Evolutionary conservation across 768 basidiomycete genomes (phyloP), one percentile per base, ranked within the genome.

Genomic region (Boletus reticulatus): DNA sequence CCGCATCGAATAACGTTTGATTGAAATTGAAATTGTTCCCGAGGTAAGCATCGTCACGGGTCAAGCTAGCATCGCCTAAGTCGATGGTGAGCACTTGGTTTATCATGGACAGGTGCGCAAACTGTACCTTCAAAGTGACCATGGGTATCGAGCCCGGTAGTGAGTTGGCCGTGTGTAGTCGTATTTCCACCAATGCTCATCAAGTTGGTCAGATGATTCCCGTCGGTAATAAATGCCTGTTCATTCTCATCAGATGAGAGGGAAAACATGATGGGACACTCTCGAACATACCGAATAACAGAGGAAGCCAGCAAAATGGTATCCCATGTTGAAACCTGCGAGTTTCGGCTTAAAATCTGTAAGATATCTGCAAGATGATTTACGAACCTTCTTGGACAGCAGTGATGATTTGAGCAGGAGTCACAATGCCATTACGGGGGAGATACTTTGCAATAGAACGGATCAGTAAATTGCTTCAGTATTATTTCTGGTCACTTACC

Each of bases 141-240:
- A 7, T 67, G 65, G n/a, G 51, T 64, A 32, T 56, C 61, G 0
- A 67, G 49, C 10, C 65, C 59, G 0, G 59, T 53, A 38, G 55
- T 53, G 38, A 53, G 36, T 29, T 52, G 17, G 32, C 11, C 34
- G 0, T 56, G 22, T 16, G 41, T 47, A 9, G 65, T 66, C 11
- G 51, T 45, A 19, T 67, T 66, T 46, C 55, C 59, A 51, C 59
- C 64, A 17, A 65, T 65, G 47, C 50, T 58, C 62, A 65, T 65
- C 50, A 66, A 49, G 13, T 66, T 67, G 12, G 64, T 65, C 50
- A 67, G 49, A 29, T 61, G 62, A n/a, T 67, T 67, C 6, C 65
- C 65, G 17, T 66, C 65, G 3, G 67, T 62, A 19, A 67, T 4
- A 20, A 66, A 66, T 36, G 34, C 34, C 34, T 36, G 14, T 36